Conservation (phyloP, 1,284 basidiomycete species). For the Singerocomus rubriflavus region DNA sequence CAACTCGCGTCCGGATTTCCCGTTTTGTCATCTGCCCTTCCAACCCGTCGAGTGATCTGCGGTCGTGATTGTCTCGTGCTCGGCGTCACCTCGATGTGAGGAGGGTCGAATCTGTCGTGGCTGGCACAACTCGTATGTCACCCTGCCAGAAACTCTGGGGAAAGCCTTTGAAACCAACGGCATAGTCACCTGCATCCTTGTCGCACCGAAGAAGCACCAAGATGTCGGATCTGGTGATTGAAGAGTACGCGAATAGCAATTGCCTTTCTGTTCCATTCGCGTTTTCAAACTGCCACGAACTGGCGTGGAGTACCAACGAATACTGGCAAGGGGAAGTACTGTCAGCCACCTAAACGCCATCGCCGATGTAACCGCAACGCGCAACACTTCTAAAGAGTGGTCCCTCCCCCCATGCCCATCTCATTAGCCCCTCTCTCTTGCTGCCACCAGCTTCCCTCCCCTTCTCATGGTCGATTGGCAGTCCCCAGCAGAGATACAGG, state of each 20-base stretch:
- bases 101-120: constrained; percentile 2
- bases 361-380: constrained; percentile 9
- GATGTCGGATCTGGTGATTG: constrained; percentile 7
- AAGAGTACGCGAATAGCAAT: constrained; percentile 5
- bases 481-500: constrained; percentile 47
- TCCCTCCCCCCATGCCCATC: background rate
- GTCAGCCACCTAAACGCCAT: constrained; percentile 19
- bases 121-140: background rate
- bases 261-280: constrained; percentile 9
- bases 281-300: constrained; percentile 2
- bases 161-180: background rate
- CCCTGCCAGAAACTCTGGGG: constrained; percentile 7
- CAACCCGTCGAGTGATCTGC: background rate
- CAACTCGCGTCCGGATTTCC: background rate
- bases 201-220: constrained; percentile 6
- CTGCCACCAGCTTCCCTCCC: background rate
- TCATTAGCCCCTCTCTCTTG: background rate
- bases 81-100: background rate
- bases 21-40: background rate
- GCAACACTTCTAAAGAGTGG: constrained; percentile 15
- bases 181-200: no score
- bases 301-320: constrained; percentile 2
- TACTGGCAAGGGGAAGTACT: constrained; percentile 1
- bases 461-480: constrained; percentile 55
- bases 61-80: background rate